Evolutionary conservation across 108 stramenopile genomes (phyloP), one percentile per base, ranked within the genome.

Genomic region (Skeletonema menzelii): DNA sequence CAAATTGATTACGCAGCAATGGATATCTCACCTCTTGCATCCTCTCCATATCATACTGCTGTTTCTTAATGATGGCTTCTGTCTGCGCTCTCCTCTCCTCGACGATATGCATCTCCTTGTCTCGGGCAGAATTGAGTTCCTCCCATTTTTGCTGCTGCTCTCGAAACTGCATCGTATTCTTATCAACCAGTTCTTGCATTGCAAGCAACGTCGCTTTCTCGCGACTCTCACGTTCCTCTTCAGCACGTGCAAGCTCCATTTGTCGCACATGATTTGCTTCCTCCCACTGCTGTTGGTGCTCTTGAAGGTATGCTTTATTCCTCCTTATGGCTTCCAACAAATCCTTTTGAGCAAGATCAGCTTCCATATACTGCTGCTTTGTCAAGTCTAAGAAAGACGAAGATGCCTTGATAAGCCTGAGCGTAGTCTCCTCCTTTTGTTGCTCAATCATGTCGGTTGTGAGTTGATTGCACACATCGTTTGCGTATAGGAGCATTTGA

Each of bases 381-480:
- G 68, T 70, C 68, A 69, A 32, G 27, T 63, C 62, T 47, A 68
- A 5, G 49, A 77, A 58, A 34, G 65, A 35, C 8, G 77, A 57
- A 27, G 77, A 78, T 15, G 77, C 77, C 28, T 58, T 24, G 5
- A 79, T 47, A 14, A 79, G 40, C 27, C 27, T 34, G 10, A 28
- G 49, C 2, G 63, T 74, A n/a, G 59, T 56, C 55, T 69, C 80
- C 60, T 80, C 80, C 49, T 74, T 80, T 55, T 66, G 73, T 4
- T 35, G 68, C 46, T 68, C 59, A 53, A 65, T 73, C 27, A 64
- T 46, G 56, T 69, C 68, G 35, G 74, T 58, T 4, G 80, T 63
- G 56, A 80, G 73, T 7, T 44, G 68, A 4, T 11, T 35, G 47
- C 80, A 80, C 28, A 74, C 20, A 27, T 59, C 49, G 5, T 59